Percentiles rank a stretch among this genome's conserved stretches.
Conservation (phyloP, 2,329 filamentous ascomycete genomes). For the Ceratocystis harringtonii region DNA sequence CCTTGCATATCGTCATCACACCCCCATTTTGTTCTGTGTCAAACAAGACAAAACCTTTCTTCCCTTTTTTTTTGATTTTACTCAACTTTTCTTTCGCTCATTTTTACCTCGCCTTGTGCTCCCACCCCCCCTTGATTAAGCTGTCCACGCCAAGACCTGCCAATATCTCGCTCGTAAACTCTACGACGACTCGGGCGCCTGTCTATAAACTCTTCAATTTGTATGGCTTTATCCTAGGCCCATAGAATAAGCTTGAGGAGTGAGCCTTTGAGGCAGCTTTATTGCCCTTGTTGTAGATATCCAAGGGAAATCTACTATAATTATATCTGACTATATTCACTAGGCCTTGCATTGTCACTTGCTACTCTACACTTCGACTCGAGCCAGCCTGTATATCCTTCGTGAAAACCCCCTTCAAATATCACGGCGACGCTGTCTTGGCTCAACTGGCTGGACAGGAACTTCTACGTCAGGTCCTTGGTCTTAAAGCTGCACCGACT, state of each 20-base stretch:
- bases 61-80: not conserved
- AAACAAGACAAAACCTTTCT: conserved; percentile 13
- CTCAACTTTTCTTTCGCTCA: not conserved
- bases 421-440: not conserved
- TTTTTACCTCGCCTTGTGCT: not conserved
- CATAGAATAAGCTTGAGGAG: not conserved
- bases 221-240: not conserved
- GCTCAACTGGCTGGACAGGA: not conserved
- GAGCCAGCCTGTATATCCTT: not conserved
- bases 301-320: not conserved
- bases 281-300: not conserved
- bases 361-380: not conserved
- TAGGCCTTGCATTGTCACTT: not conserved
- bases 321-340: not conserved
- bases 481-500: not conserved
- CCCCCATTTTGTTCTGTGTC: conserved; percentile 17
- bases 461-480: not conserved
- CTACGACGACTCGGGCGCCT: not conserved
- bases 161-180: not conserved
- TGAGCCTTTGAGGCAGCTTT: not conserved
- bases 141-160: conserved; percentile 2
- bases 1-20: not conserved
- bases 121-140: not conserved
- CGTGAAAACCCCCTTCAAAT: not conserved
- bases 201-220: not conserved